Evolutionary conservation across 2,329 filamentous ascomycete species (phyloP).

Genomic region (Venturia carpophila): DNA sequence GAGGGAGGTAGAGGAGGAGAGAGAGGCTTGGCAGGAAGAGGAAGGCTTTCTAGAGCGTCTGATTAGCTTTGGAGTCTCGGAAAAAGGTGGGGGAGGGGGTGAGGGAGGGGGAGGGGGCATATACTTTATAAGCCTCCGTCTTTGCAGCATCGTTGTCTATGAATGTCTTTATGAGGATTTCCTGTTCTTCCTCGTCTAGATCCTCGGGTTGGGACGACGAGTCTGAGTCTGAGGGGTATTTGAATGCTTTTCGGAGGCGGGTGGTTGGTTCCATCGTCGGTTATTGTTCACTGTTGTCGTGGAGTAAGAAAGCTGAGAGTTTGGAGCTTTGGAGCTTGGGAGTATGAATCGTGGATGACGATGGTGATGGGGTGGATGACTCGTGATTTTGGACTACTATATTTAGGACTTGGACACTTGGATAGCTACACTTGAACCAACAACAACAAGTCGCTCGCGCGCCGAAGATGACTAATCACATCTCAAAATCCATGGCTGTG

Average conservation of each 20-base stretch:
- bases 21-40: constrained; percentile 53
- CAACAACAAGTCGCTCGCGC: background rate
- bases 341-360: background rate
- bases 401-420: too few relatives aligned
- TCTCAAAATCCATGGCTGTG: background rate
- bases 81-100: background rate
- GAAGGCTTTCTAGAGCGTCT: constrained; percentile 35
- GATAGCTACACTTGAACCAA: too few relatives aligned
- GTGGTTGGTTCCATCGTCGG: constrained; percentile 35
- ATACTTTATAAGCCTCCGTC: constrained; percentile 29
- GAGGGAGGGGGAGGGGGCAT: background rate
- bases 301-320: background rate
- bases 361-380: background rate
- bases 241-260: constrained; percentile 68
- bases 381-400: background rate
- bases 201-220: constrained; percentile 45
- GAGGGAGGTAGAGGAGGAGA: constrained; percentile 47
- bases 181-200: constrained; percentile 62
- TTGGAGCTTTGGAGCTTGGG: background rate
- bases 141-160: constrained; percentile 42
- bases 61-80: background rate
- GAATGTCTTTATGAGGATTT: constrained; percentile 52
- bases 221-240: constrained; percentile 58
- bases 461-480: too few relatives aligned
- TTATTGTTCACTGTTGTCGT: background rate